phyloP scores from a whole-genome alignment of 1,284 basidiomycete species.

The Puccinia sorghi region DNA sequence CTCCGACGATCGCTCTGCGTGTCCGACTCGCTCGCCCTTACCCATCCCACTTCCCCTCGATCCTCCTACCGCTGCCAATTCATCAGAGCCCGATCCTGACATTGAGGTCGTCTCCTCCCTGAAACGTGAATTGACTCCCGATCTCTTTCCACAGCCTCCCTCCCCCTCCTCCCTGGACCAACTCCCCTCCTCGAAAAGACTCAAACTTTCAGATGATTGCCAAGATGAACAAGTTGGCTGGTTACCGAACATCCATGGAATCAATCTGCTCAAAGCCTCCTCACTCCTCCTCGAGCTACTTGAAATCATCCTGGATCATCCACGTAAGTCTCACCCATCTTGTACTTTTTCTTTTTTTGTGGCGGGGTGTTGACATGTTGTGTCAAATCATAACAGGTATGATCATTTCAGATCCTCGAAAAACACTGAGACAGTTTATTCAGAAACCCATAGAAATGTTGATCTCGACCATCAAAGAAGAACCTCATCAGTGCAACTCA shows the following conservation, averaged over 20 bases:
- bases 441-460: background rate
- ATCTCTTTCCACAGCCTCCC: conserved; percentile 18
- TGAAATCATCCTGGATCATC: background rate
- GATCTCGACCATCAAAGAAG: background rate
- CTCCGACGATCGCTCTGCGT: background rate
- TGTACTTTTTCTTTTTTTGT: background rate
- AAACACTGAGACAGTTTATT: background rate
- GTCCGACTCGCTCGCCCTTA: background rate
- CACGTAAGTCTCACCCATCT: background rate
- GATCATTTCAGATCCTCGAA: background rate
- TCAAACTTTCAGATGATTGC: background rate
- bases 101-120: conserved; percentile 32
- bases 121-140: conserved; percentile 19
- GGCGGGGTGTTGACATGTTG: background rate
- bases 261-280: conserved; percentile 2
- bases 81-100: conserved; percentile 7
- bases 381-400: background rate
- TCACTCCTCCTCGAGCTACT: conserved; percentile 1
- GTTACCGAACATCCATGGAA: background rate
- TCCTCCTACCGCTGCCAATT: background rate
- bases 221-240: conserved; percentile 8
- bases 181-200: background rate
- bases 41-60: background rate
- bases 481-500: background rate
- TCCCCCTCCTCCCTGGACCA: conserved; percentile 17